Percentiles rank a stretch among this genome's conserved stretches.
phyloP scores from a whole-genome alignment of 805 yeast genomes.

The Candida quercuum region DNA sequence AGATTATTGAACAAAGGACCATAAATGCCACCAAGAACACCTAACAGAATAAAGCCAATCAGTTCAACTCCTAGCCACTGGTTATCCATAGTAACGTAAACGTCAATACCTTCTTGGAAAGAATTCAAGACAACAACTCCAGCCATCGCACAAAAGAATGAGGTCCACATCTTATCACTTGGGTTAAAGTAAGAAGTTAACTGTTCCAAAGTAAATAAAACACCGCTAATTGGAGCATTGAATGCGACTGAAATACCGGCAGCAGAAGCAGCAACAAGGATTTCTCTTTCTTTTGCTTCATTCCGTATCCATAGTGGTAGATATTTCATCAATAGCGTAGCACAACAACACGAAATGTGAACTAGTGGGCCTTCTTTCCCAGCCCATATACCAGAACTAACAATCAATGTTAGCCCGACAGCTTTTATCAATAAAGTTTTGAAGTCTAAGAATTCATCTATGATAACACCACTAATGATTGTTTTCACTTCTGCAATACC shows the following conservation, averaged over 20 bases:
- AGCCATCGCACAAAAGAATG: conserved; percentile 73
- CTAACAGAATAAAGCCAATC: conserved; percentile 66
- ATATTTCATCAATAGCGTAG: conserved; percentile 32
- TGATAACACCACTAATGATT: conserved; percentile 59
- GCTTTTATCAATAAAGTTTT: conserved; percentile 51
- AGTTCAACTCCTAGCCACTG: conserved; percentile 73
- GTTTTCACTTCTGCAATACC: conserved; percentile 76
- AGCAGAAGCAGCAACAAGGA: conserved; percentile 71
- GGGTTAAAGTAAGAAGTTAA: conserved; percentile 59
- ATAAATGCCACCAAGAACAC: conserved; percentile 62
- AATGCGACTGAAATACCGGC: conserved; percentile 84
- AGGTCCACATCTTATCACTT: conserved; percentile 71
- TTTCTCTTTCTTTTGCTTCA: conserved; percentile 61
- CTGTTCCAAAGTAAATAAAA: conserved; percentile 68
- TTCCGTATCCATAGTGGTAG: conserved; percentile 30
- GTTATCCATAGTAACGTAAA: conserved; percentile 62
- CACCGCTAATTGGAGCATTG: conserved; percentile 86
- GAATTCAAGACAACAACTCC: conserved; percentile 56
- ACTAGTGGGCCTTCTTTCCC: conserved; percentile 88
- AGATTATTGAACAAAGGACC: conserved; percentile 50
- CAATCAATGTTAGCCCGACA: conserved; percentile 54
- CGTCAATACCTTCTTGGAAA: conserved; percentile 43
- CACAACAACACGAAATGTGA: conserved; percentile 65
- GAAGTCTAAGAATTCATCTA: conserved; percentile 46
- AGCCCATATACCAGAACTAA: conserved; percentile 74